Conservation (phyloP, 768 basidiomycete genomes). For the Glaciozyma antarctica region DNA sequence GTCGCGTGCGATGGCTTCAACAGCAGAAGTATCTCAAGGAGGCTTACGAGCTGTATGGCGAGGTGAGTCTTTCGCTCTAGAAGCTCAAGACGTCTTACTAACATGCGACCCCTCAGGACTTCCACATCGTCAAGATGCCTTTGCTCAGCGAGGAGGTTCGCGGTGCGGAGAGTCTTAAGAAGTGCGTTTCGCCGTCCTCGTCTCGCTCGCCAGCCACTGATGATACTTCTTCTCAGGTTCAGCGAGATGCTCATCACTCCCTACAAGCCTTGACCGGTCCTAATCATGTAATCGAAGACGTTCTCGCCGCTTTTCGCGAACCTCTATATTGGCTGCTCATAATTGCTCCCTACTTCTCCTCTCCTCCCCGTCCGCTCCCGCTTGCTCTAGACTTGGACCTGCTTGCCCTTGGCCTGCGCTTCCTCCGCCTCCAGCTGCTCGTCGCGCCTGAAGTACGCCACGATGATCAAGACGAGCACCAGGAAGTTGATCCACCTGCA, state of each 20-base stretch:
- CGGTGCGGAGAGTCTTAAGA: slow-evolving; percentile 82
- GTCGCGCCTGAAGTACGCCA: no score
- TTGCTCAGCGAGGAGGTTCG: slow-evolving; percentile 93
- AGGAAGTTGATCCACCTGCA: no score
- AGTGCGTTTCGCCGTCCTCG: slow-evolving; percentile 13
- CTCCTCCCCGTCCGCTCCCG: no score
- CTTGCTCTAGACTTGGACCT: no score
- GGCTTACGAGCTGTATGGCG: slow-evolving; percentile 58
- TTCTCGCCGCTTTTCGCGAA: no score
- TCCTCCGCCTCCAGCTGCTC: no score
- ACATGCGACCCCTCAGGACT: slow-evolving; percentile 72
- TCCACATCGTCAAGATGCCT: slow-evolving; percentile 90
- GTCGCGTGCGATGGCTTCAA: slow-evolving; percentile 91
- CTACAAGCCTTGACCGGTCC: slow-evolving; percentile 21
- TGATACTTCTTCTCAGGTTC: slow-evolving; percentile 24
- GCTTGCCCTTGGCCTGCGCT: no score
- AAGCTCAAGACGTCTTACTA: no score
- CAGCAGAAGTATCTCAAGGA: slow-evolving; percentile 92
- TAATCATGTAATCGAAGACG: neutral
- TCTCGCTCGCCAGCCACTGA: neutral
- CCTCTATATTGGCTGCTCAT: no score
- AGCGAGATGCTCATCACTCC: slow-evolving; percentile 32
- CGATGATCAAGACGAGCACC: no score
- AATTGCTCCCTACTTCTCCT: no score
- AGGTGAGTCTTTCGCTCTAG: neutral